phyloP scores from a whole-genome alignment of 805 yeast genomes.

The Kluyveromyces starmeri region DNA sequence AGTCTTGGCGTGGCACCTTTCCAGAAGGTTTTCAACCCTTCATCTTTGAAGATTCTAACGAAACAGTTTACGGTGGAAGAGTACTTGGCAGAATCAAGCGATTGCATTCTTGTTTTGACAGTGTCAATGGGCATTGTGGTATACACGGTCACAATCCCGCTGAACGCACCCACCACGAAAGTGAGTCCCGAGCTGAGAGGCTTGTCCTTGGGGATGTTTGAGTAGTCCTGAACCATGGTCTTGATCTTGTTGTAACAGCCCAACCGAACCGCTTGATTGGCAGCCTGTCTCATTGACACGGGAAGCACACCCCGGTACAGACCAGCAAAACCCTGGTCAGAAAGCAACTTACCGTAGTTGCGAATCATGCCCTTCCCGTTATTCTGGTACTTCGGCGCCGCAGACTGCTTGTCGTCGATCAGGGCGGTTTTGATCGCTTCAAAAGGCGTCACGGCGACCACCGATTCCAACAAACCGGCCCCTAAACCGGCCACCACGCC shows the following conservation, averaged over 20 bases:
- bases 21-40: conserved; percentile 90
- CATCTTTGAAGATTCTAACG: conserved; percentile 66
- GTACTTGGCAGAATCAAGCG: conserved; percentile 71
- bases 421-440: conserved; percentile 94
- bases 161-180: conserved; percentile 81
- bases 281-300: conserved; percentile 90
- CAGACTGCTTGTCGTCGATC: conserved; percentile 82
- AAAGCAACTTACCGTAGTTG: conserved; percentile 39
- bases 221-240: conserved; percentile 60
- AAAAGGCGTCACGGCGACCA: conserved; percentile 91
- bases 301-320: conserved; percentile 86
- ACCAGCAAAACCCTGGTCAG: conserved; percentile 75
- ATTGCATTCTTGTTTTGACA: conserved; percentile 95
- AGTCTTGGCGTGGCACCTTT: conserved; percentile 96
- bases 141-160: conserved; percentile 84
- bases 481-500: conserved; percentile 97
- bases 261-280: conserved; percentile 88
- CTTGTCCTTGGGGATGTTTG: conserved; percentile 54
- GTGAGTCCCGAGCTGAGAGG: conserved; percentile 76
- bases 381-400: conserved; percentile 67
- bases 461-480: conserved; percentile 88
- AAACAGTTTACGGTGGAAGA: conserved; percentile 77
- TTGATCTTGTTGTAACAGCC: conserved; percentile 91
- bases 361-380: conserved; percentile 47
- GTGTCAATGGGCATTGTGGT: conserved; percentile 94